Base-by-base conservation (phyloP, 768 basidiomycete genomes). In the Suillus paluster region DNA sequence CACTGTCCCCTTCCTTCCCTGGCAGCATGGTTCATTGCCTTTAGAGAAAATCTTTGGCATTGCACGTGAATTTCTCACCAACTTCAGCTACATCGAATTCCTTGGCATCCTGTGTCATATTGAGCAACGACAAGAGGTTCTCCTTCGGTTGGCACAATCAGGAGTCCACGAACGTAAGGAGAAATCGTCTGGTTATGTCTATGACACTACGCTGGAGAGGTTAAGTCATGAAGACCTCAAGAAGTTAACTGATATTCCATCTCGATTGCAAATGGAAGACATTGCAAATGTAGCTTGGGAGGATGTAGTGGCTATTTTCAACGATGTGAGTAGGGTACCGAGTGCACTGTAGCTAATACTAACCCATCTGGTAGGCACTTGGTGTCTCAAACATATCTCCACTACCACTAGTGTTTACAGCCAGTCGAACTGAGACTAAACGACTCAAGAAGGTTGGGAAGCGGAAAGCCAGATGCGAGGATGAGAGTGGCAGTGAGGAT, bases 21-120 rank as follows among this genome's bases (percentile, higher is more conserved):
- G 69, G 67, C 30, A 68, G 1, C 57, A 66, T 12, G 68, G 65
- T 1, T 72, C 73, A 0, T 67, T 68, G 11, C 70, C 71, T 30
- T 66, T 74, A 8, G 71, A 74, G 57, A 71, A 72, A 41, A 72
- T 74, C 66, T 74, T 72, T 50, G 71, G 72, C 0, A 62, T 73
- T 3, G 69, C 70, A 0, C 65, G 67, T 3, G 63, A 66, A 54
- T 59, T 74, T 45, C 59, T 74, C 8, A 70, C 73, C 2, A 68
- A 74, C 45, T 74, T 74, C 57, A 68, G 70, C 2, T 74, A 68
- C 38, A 61, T 65, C 0, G 71, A 74, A 57, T 64, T 74, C 46
- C 25, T 73, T 1, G 68, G 68, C 42, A 63, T 74, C 3, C 62
- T 70, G 14, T 63, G 70, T 48, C 73, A 74, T 59, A 63, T 72